phyloP scores from a whole-genome alignment of 495 filamentous ascomycete species.

The Aspergillus wentii region DNA sequence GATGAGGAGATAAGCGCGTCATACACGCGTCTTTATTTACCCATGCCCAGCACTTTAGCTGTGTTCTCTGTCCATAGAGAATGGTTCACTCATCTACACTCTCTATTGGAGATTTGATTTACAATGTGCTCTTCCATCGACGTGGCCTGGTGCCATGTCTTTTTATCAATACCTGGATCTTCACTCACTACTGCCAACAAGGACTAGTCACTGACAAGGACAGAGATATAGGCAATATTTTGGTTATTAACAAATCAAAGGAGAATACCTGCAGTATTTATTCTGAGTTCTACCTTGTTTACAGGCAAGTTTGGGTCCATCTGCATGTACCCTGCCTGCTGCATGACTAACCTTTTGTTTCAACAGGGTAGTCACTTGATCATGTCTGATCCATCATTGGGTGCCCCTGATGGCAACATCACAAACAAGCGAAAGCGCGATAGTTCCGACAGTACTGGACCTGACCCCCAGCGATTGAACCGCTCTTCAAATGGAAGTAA shows the following conservation, averaged over 20 bases:
- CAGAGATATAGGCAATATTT: too few species aligned
- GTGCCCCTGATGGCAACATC: conserved; percentile 29
- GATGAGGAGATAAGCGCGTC: conserved; percentile 25
- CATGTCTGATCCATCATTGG: conserved; percentile 41
- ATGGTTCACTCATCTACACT: too few species aligned
- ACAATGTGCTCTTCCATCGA: too few species aligned
- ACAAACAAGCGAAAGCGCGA: conserved; percentile 44
- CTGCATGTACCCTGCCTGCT: neutral
- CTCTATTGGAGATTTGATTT: too few species aligned
- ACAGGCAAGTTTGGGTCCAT: neutral
- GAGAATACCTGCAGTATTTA: too few species aligned
- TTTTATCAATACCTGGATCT: too few species aligned
- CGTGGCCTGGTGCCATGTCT: too few species aligned
- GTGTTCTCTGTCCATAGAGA: too few species aligned
- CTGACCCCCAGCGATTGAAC: conserved; percentile 39
- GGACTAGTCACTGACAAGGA: too few species aligned
- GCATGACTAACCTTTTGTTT: conserved; percentile 16
- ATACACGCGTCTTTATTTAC: conserved; percentile 21
- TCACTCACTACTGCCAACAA: too few species aligned
- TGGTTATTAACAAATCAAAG: too few species aligned
- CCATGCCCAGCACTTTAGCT: too few species aligned
- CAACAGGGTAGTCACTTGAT: conserved; percentile 11
- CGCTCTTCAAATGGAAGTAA: conserved; percentile 43
- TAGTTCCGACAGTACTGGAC: conserved; percentile 36
- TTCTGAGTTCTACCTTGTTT: conserved; percentile 5